These are phyloP conservation scores for Alternaria arborescens DNA, from an alignment of 2,329 filamentous ascomycete genomes.

Conservation along the genomic window DNA sequence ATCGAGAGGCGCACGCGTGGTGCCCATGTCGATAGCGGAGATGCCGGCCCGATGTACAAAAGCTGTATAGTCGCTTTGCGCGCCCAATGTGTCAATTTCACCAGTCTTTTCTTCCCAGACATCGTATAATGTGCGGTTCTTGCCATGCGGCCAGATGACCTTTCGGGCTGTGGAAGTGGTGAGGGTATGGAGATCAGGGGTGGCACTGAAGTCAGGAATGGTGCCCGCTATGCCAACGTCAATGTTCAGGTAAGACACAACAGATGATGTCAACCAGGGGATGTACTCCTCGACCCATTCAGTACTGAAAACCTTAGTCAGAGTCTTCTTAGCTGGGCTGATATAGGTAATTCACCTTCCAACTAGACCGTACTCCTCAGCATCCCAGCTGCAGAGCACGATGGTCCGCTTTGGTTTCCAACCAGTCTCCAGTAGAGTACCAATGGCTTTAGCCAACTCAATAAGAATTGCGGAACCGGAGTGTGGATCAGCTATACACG, in stretches of 20 bases:
- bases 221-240: slow-evolving; percentile 59
- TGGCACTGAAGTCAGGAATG: slow-evolving; percentile 48
- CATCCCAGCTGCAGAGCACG: slow-evolving; percentile 55
- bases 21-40: slow-evolving; percentile 53
- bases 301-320: slow-evolving; percentile 32
- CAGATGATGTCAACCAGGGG: slow-evolving; percentile 55
- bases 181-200: slow-evolving; percentile 52
- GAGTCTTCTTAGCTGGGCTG: neutral
- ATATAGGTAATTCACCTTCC: slow-evolving; percentile 21
- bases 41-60: slow-evolving; percentile 56
- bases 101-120: slow-evolving; percentile 51
- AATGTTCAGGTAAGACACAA: slow-evolving; percentile 59
- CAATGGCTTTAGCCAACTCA: slow-evolving; percentile 60
- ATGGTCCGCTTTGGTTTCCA: slow-evolving; percentile 56
- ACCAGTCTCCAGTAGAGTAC: slow-evolving; percentile 56
- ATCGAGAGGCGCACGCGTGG: slow-evolving; percentile 45
- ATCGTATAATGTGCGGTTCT: slow-evolving; percentile 56
- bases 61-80: slow-evolving; percentile 57
- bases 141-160: slow-evolving; percentile 49
- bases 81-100: slow-evolving; percentile 54
- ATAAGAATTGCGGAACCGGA: slow-evolving; percentile 59
- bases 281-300: slow-evolving; percentile 61
- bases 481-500: slow-evolving; percentile 57
- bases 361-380: slow-evolving; percentile 50
- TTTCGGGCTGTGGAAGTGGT: slow-evolving; percentile 48